phyloP scores from a whole-genome alignment of 306 rosid species.

The Canavalia ensiformis region DNA sequence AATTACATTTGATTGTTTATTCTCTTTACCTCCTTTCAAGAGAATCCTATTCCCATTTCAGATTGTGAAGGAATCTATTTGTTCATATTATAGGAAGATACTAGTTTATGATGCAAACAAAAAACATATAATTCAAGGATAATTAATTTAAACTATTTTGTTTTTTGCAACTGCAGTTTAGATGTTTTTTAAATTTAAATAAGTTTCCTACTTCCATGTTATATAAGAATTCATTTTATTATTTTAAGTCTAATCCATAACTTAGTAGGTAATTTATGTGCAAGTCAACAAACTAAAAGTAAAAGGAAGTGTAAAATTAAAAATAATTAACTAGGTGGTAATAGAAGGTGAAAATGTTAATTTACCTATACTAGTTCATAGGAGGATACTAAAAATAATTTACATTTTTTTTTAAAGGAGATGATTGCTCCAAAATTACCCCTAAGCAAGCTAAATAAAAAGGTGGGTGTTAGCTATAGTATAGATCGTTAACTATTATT shows the following conservation, averaged over 20 bases:
- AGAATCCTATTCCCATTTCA: conserved; percentile 98
- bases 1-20: conserved; percentile 88
- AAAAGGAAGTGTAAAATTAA: conserved; percentile 4
- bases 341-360: conserved; percentile 20
- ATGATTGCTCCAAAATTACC: conserved; percentile 89
- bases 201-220: not conserved
- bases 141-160: not conserved
- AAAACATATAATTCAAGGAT: conserved; percentile 16
- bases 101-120: conserved; percentile 41
- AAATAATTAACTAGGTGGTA: conserved; percentile 12
- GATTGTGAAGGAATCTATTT: conserved; percentile 96
- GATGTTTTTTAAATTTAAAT: conserved; percentile 7
- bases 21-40: conserved; percentile 98
- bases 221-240: conserved; percentile 35
- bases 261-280: conserved; percentile 3
- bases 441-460: conserved; percentile 82
- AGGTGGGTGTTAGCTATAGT: conserved; percentile 49
- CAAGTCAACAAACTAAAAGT: conserved; percentile 14
- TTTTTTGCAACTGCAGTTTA: not conserved
- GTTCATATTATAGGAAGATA: conserved; percentile 49
- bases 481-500: conserved; percentile 35
- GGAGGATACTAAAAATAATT: conserved; percentile 95
- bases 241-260: conserved; percentile 16
- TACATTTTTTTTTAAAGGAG: conserved; percentile 96
- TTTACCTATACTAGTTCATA: no score